A percentile compares a stretch with the other conserved stretches of the same genome.
These are phyloP conservation scores for Ceratocystis cubensis DNA, from an alignment of 2,329 filamentous ascomycete genomes.

Conservation along the genomic window DNA sequence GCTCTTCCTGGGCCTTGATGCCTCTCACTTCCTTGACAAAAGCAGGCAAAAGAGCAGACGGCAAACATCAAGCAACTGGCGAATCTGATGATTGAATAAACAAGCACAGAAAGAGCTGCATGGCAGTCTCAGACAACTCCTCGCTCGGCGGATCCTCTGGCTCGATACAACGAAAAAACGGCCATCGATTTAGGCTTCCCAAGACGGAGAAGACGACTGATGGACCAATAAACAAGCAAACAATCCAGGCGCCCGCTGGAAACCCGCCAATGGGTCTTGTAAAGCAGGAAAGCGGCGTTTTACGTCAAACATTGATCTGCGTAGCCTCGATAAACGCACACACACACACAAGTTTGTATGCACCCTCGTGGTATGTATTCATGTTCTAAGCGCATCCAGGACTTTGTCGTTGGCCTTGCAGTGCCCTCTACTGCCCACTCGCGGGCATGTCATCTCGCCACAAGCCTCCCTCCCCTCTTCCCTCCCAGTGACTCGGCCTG, in stretches of 20 bases:
- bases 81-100: background rate
- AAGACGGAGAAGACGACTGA: background rate
- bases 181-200: background rate
- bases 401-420: no score
- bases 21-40: background rate
- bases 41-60: background rate
- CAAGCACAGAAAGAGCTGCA: background rate
- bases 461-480: background rate
- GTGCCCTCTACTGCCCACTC: no score
- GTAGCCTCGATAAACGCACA: background rate
- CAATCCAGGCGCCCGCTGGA: background rate
- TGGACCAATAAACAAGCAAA: background rate
- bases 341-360: background rate
- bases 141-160: background rate
- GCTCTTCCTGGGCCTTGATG: background rate
- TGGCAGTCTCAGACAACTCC: background rate
- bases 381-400: no score
- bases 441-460: no score
- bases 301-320: conserved; percentile 2
- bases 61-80: background rate
- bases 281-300: background rate
- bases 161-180: background rate
- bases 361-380: no score
- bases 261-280: background rate
- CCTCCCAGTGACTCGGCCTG: background rate